Percentiles rank a stretch among this genome's conserved stretches.
These are phyloP conservation scores for Prototheca stagnorum DNA, from an alignment of 163 green algal genomes.

Conservation along the genomic window DNA sequence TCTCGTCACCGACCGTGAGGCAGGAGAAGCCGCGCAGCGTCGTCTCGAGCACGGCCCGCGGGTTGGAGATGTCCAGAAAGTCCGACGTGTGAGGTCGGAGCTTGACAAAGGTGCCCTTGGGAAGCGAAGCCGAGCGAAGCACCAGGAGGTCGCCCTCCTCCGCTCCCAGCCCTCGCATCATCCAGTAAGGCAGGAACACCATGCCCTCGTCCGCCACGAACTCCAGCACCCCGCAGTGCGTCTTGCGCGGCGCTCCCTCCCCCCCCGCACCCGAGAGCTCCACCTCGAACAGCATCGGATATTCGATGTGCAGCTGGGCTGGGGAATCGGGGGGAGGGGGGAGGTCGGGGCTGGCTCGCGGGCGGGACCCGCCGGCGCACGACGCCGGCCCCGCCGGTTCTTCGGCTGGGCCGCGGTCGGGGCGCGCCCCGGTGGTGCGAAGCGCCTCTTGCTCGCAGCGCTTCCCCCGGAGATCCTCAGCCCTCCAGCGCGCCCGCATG, in stretches of 20 bases:
- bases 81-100: slow-evolving; percentile 85
- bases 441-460: no score
- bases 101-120: slow-evolving; percentile 90
- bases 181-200: slow-evolving; percentile 97
- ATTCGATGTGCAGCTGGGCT: slow-evolving; percentile 92
- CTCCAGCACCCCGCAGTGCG: slow-evolving; percentile 96
- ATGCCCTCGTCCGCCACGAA: slow-evolving; percentile 95
- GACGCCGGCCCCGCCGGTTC: no score
- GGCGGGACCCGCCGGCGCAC: no score
- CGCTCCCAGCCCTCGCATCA: slow-evolving; percentile 96
- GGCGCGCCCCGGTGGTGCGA: no score
- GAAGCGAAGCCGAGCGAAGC: slow-evolving; percentile 63
- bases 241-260: no score
- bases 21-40: slow-evolving; percentile 58
- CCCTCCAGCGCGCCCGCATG: no score
- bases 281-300: slow-evolving; percentile 96
- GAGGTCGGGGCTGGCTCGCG: no score
- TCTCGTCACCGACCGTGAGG: slow-evolving; percentile 56
- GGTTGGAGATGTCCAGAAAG: slow-evolving; percentile 97
- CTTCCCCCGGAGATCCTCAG: no score
- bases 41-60: slow-evolving; percentile 87
- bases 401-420: no score
- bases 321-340: slow-evolving; percentile 5
- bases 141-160: slow-evolving; percentile 76
- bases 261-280: slow-evolving; percentile 46